A percentile compares a stretch with the other conserved stretches of the same genome.
phyloP scores from a whole-genome alignment of 2,329 filamentous ascomycete genomes.

The Sclerotinia minor region DNA sequence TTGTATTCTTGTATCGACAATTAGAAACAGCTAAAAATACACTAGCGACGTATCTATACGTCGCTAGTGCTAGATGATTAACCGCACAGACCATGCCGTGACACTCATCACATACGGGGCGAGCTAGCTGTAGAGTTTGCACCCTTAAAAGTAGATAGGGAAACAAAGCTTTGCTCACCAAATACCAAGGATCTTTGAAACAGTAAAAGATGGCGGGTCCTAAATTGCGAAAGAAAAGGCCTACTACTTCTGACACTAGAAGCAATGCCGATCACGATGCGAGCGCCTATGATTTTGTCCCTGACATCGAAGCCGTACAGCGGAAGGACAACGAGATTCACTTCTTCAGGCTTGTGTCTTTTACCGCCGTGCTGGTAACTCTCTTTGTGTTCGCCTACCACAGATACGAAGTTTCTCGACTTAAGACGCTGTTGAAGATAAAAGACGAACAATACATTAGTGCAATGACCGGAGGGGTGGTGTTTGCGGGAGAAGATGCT shows the following conservation, averaged over 20 bases:
- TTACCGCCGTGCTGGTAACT: neutral
- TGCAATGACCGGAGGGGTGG: neutral
- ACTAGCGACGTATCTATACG: neutral
- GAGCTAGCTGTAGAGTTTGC: neutral
- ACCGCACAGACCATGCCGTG: neutral
- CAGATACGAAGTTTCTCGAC: neutral
- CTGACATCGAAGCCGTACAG: neutral
- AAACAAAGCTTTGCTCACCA: neutral
- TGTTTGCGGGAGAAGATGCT: neutral
- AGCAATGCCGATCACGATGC: neutral
- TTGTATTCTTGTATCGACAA: neutral
- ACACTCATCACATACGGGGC: neutral
- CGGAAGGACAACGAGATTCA: conserved; percentile 4
- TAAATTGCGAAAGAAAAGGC: neutral
- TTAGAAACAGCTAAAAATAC: neutral
- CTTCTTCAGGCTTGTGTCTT: neutral
- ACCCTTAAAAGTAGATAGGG: neutral
- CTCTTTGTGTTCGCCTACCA: neutral
- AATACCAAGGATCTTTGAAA: neutral
- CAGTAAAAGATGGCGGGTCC: neutral
- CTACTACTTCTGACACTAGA: neutral
- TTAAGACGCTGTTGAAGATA: neutral
- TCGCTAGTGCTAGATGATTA: too few relatives aligned
- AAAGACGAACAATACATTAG: conserved; percentile 1
- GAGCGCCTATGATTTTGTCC: neutral